These are phyloP conservation scores for Gaertneriomyces sp. DNA, from an alignment of 192 early-diverging fungal genomes.

Conservation along the genomic window DNA sequence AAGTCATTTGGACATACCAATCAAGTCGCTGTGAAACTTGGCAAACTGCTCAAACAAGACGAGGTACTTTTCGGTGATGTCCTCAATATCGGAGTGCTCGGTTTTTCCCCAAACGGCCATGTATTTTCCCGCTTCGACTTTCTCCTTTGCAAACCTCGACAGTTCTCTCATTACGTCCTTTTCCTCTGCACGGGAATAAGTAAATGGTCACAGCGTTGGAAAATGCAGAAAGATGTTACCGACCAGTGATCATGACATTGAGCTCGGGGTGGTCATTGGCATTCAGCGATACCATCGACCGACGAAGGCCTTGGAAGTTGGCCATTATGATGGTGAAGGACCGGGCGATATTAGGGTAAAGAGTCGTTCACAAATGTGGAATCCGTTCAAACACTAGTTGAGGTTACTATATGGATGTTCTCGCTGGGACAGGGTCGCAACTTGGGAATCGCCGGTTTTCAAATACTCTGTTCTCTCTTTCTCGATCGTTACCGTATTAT, in stretches of 20 bases:
- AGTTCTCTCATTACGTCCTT: slow-evolving; percentile 29
- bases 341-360: too few relatives aligned
- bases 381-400: too few relatives aligned
- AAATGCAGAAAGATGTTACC: too few relatives aligned
- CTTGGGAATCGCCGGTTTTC: too few relatives aligned
- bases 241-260: slow-evolving; percentile 19
- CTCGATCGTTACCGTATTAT: too few relatives aligned
- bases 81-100: slow-evolving; percentile 37
- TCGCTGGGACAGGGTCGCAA: too few relatives aligned
- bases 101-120: slow-evolving; percentile 31
- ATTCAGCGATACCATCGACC: slow-evolving; percentile 18
- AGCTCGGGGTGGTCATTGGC: slow-evolving; percentile 16
- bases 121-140: slow-evolving; percentile 32
- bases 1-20: slow-evolving; percentile 14
- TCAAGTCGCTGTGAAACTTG: slow-evolving; percentile 11
- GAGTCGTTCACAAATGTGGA: too few relatives aligned
- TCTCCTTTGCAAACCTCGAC: slow-evolving; percentile 23
- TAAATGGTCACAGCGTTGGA: too few relatives aligned
- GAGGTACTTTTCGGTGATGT: slow-evolving; percentile 31
- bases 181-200: too few relatives aligned
- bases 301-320: slow-evolving; percentile 28
- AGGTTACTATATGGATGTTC: too few relatives aligned
- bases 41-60: slow-evolving; percentile 19
- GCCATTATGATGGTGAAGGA: slow-evolving; percentile 7
- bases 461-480: too few relatives aligned